Conservation (phyloP, 192 early-diverging fungal species). For the Jimgerdemannia flammicorona region DNA sequence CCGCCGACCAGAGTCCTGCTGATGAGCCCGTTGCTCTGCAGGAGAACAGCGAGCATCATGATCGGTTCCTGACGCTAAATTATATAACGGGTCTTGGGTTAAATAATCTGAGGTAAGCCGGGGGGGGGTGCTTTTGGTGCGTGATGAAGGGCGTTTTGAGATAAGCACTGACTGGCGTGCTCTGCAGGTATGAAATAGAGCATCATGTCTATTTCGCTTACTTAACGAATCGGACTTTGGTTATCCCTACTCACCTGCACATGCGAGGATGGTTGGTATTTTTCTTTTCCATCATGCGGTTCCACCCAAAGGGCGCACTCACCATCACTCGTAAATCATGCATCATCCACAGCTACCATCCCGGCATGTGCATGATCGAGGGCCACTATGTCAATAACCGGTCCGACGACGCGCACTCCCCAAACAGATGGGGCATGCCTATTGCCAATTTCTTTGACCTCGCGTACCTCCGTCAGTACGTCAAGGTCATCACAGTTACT, state of each 20-base stretch:
- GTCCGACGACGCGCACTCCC: background rate
- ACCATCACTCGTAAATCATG: background rate
- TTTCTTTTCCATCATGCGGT: background rate
- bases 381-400: background rate
- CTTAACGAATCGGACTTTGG: background rate
- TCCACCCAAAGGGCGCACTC: background rate
- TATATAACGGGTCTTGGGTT: background rate
- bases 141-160: background rate
- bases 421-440: background rate
- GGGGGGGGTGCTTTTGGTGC: background rate
- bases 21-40: too few species aligned
- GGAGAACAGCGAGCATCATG: background rate
- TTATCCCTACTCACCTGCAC: background rate
- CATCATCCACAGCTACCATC: background rate
- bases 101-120: background rate
- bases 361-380: background rate
- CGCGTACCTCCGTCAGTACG: background rate
- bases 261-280: background rate
- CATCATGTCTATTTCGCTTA: background rate
- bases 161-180: background rate
- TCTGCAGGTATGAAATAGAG: background rate
- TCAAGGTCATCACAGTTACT: background rate
- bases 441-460: background rate
- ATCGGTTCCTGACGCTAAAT: background rate
- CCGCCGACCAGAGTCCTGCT: too few species aligned